phyloP scores from a whole-genome alignment of 2,329 filamentous ascomycete species.

The Setomelanomma holmii region DNA sequence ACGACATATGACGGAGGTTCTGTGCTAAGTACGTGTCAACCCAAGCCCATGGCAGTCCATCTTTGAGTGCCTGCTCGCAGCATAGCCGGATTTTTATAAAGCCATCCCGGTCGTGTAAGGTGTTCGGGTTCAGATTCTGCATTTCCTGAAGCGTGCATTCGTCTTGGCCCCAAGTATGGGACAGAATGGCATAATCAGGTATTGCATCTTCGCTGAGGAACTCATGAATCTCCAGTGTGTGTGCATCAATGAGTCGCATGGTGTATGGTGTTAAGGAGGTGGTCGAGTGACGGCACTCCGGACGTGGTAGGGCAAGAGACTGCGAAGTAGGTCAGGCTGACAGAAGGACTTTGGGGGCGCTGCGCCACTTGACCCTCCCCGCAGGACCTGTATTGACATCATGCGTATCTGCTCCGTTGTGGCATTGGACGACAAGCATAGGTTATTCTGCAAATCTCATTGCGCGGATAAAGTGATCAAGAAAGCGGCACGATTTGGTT shows the following conservation, averaged over 20 bases:
- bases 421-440: too few relatives aligned
- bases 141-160: neutral
- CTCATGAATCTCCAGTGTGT: neutral
- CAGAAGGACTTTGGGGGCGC: too few relatives aligned
- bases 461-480: too few relatives aligned
- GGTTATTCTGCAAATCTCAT: too few relatives aligned
- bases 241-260: neutral
- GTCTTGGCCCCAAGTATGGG: constrained; percentile 8
- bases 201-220: neutral
- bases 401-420: too few relatives aligned
- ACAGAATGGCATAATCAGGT: constrained; percentile 8
- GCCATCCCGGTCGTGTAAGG: neutral
- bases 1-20: neutral
- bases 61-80: neutral
- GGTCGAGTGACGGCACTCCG: too few relatives aligned
- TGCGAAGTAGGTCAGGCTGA: too few relatives aligned
- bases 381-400: too few relatives aligned
- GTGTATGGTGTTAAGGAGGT: too few relatives aligned
- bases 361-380: too few relatives aligned
- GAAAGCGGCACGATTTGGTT: too few relatives aligned
- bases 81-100: neutral
- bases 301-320: too few relatives aligned
- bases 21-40: neutral
- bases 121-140: neutral
- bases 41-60: neutral